phyloP scores from a whole-genome alignment of 306 rosid species.

The Urtica urens region DNA sequence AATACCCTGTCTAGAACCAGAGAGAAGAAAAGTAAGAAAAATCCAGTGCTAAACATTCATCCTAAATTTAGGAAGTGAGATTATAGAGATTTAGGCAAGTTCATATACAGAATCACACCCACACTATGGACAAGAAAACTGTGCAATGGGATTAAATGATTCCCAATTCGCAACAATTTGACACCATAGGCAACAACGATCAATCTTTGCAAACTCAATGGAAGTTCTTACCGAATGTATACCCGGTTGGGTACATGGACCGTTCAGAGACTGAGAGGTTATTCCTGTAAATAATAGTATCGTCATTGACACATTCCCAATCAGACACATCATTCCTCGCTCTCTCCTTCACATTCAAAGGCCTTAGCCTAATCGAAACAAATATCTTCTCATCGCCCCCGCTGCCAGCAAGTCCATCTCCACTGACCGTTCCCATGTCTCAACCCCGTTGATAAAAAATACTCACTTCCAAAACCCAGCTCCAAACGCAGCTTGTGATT shows the following conservation, averaged over 20 bases:
- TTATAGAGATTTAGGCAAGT: neutral
- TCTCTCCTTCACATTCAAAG: conserved; percentile 65
- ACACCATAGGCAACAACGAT: neutral
- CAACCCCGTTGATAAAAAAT: conserved; percentile 13
- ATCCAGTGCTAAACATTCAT: conserved; percentile 10
- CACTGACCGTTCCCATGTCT: conserved; percentile 63
- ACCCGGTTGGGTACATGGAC: conserved; percentile 87
- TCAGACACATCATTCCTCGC: conserved; percentile 65
- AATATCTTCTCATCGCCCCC: conserved; percentile 48
- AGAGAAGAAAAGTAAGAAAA: conserved; percentile 13
- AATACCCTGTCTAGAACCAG: conserved; percentile 65
- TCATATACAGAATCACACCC: neutral
- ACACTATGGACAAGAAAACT: too few species aligned
- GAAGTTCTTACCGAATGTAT: conserved; percentile 67
- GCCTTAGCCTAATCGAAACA: conserved; percentile 88
- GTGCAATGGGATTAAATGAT: neutral
- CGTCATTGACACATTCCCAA: conserved; percentile 92
- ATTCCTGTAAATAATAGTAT: conserved; percentile 68
- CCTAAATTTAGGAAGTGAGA: conserved; percentile 1
- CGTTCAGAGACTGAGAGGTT: conserved; percentile 84
- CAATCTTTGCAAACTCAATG: conserved; percentile 10
- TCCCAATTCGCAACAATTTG: conserved; percentile 7
- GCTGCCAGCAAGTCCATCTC: conserved; percentile 44
- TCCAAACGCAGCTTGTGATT: conserved; percentile 18
- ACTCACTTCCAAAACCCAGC: conserved; percentile 20